These are phyloP conservation scores for Penicillium angulare DNA, from an alignment of 495 filamentous ascomycete species.

Conservation along the genomic window DNA sequence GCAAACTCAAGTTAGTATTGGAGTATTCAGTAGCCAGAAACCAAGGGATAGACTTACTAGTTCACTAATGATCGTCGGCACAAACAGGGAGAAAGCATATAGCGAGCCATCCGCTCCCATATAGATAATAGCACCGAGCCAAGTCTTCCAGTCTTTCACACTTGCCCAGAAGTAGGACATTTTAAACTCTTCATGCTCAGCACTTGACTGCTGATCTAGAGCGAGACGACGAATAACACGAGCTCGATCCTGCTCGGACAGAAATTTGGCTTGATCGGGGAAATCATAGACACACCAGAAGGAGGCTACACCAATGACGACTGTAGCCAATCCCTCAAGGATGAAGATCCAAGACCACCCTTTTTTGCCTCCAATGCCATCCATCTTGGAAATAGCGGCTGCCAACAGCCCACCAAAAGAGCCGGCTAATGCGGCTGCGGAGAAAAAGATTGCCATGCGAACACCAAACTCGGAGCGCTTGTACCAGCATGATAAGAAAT, in stretches of 20 bases:
- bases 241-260: constrained; percentile 67
- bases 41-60: constrained; percentile 32
- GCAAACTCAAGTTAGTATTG: constrained; percentile 25
- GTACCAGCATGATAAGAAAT: constrained; percentile 88
- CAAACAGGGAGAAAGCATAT: constrained; percentile 88
- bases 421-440: constrained; percentile 77
- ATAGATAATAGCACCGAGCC: constrained; percentile 70
- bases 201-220: constrained; percentile 72
- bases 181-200: constrained; percentile 77
- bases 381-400: constrained; percentile 56
- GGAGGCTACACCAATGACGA: constrained; percentile 68
- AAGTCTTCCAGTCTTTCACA: constrained; percentile 87
- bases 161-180: constrained; percentile 72
- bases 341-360: constrained; percentile 89
- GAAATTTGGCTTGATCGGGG: constrained; percentile 76
- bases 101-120: constrained; percentile 71
- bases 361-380: constrained; percentile 59
- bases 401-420: constrained; percentile 69
- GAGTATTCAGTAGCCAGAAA: too few species aligned
- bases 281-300: constrained; percentile 92
- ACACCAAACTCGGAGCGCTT: constrained; percentile 77
- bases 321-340: constrained; percentile 68
- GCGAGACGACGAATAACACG: constrained; percentile 73
- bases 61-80: constrained; percentile 78
- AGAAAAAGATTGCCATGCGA: constrained; percentile 85